Conservation (phyloP, 257 asterid genomes). For the Nicotiana undulata region DNA sequence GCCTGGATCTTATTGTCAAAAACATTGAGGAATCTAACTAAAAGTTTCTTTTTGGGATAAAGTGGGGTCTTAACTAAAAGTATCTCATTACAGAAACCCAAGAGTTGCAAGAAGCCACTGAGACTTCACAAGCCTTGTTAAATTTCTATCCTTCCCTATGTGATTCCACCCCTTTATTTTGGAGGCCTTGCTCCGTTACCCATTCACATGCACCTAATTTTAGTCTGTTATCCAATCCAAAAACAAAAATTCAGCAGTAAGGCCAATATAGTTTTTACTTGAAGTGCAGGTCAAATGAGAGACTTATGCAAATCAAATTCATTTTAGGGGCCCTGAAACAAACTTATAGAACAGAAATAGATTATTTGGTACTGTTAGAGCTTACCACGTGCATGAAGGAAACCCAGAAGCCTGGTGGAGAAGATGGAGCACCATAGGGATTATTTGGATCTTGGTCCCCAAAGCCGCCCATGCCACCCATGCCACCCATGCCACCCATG, state of each 20-base stretch:
- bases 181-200: not conserved
- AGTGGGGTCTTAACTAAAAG: not conserved
- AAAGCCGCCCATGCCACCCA: conserved; percentile 26
- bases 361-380: not conserved
- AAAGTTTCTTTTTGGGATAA: not conserved
- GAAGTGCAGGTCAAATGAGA: not conserved
- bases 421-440: conserved; percentile 78
- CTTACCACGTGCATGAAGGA: conserved; percentile 95
- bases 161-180: not conserved
- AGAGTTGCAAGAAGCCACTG: not conserved
- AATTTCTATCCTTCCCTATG: not conserved
- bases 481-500: conserved; percentile 38
- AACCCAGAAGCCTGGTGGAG: conserved; percentile 89
- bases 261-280: not conserved
- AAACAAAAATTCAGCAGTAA: not conserved
- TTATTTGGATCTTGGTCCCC: conserved; percentile 96
- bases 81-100: not conserved
- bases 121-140: not conserved
- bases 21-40: not conserved
- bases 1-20: not conserved
- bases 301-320: not conserved
- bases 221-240: not conserved
- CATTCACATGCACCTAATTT: not conserved
- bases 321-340: not conserved
- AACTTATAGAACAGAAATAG: not conserved